Evolutionary conservation across 495 filamentous ascomycete species (phyloP).

Genomic region (Aspergillus indologenus): DNA sequence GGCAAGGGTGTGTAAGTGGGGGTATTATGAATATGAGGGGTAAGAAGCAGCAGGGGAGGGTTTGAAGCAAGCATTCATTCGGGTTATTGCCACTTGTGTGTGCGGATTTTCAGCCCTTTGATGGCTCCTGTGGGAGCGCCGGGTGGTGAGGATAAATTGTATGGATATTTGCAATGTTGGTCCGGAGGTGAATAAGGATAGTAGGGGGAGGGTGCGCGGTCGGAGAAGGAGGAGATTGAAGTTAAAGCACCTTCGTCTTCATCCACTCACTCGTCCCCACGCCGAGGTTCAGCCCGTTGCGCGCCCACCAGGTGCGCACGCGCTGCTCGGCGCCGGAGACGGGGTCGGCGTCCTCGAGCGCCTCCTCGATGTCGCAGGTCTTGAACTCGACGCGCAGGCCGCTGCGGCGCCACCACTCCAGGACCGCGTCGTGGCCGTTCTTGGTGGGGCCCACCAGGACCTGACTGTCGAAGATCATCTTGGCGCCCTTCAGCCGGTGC

Average conservation of each 20-base stretch:
- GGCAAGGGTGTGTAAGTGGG: too few species aligned
- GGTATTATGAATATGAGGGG: background rate
- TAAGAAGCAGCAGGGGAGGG: background rate
- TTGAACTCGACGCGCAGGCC: slow-evolving; percentile 83
- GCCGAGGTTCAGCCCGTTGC: slow-evolving; percentile 81
- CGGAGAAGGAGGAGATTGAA: background rate
- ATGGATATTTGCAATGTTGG: too few species aligned
- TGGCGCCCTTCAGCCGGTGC: slow-evolving; percentile 72
- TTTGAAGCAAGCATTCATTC: too few species aligned
- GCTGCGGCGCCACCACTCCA: slow-evolving; percentile 88
- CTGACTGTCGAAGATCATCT: slow-evolving; percentile 85
- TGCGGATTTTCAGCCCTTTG: too few species aligned
- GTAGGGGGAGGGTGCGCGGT: too few species aligned
- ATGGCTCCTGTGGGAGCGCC: too few species aligned
- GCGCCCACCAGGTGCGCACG: slow-evolving; percentile 85
- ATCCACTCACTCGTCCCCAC: slow-evolving; percentile 92
- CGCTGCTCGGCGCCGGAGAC: slow-evolving; percentile 57
- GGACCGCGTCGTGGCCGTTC: slow-evolving; percentile 75
- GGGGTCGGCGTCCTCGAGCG: slow-evolving; percentile 78
- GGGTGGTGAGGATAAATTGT: too few species aligned
- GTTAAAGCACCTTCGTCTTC: slow-evolving; percentile 65
- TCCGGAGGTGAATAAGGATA: too few species aligned
- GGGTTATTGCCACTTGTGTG: too few species aligned
- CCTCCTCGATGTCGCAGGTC: slow-evolving; percentile 93
- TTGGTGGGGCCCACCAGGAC: slow-evolving; percentile 85